A percentile compares a stretch with the other conserved stretches of the same genome.
Conservation (phyloP, 2,329 filamentous ascomycete species). For the Penicillium sp. region DNA sequence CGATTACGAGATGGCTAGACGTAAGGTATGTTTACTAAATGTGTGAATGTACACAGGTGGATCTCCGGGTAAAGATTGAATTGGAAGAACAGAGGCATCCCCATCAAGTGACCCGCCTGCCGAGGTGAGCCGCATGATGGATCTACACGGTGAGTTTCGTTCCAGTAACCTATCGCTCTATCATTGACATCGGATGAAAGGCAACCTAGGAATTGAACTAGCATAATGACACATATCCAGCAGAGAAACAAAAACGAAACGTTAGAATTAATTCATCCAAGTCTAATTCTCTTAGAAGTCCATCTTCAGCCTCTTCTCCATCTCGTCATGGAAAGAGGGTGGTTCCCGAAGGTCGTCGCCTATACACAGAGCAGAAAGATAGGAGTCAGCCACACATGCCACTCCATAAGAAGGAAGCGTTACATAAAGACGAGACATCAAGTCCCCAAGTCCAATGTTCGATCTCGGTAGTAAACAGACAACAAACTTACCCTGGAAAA, state of each 20-base stretch:
- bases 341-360: conserved; percentile 71
- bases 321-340: conserved; percentile 83
- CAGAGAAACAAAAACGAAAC: conserved; percentile 9
- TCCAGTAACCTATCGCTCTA: conserved; percentile 25
- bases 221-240: conserved; percentile 15
- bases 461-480: not conserved
- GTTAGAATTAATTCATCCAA: conserved; percentile 21
- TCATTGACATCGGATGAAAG: conserved; percentile 16
- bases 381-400: conserved; percentile 5
- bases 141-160: not conserved
- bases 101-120: not conserved
- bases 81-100: conserved; percentile 4
- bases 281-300: conserved; percentile 38
- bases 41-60: too few species aligned
- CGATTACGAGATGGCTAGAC: too few species aligned
- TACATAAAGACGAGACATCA: not conserved
- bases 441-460: not conserved
- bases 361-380: conserved; percentile 27
- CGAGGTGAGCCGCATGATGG: not conserved
- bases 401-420: not conserved
- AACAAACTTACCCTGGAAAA: conserved; percentile 68
- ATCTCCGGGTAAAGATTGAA: not conserved
- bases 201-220: conserved; percentile 16
- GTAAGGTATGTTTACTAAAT: not conserved
- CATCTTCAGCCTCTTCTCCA: conserved; percentile 91